Percentiles rank a stretch among this genome's conserved stretches.
These are phyloP conservation scores for Fusarium nurragi DNA, from an alignment of 2,329 filamentous ascomycete species.

Conservation along the genomic window DNA sequence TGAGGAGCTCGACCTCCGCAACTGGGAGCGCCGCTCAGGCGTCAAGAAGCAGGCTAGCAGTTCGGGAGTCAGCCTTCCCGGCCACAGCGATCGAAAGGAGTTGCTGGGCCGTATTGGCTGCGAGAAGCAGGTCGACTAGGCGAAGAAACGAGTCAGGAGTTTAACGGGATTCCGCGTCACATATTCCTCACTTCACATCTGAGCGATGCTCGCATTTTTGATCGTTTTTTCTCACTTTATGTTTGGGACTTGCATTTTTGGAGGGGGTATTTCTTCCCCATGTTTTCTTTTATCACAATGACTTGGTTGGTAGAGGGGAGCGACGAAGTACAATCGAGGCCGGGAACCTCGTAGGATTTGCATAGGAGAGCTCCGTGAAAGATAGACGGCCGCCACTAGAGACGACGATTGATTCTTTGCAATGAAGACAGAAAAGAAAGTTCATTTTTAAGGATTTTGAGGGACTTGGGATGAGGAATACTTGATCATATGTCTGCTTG, in stretches of 20 bases:
- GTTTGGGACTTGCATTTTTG: constrained; percentile 26
- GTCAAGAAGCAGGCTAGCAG: constrained; percentile 64
- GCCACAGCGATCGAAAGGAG: constrained; percentile 81
- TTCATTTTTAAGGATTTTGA: constrained; percentile 30
- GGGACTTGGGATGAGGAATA: constrained; percentile 22
- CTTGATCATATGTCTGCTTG: constrained; percentile 21
- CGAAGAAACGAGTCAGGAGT: constrained; percentile 28
- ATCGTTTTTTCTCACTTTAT: constrained; percentile 11
- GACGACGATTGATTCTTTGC: constrained; percentile 37
- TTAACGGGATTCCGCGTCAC: constrained; percentile 28
- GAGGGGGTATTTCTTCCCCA: neutral
- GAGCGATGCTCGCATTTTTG: constrained; percentile 23
- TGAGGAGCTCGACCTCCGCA: constrained; percentile 73
- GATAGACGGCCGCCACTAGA: constrained; percentile 36
- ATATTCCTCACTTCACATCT: constrained; percentile 24
- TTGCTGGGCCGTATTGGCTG: constrained; percentile 84
- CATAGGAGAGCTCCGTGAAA: constrained; percentile 17
- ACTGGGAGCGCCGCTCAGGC: constrained; percentile 67
- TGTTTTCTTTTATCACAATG: constrained; percentile 15
- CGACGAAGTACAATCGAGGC: constrained; percentile 15
- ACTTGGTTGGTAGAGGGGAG: constrained; percentile 15
- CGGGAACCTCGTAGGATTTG: constrained; percentile 29
- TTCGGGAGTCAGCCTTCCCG: constrained; percentile 71
- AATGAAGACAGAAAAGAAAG: constrained; percentile 40
- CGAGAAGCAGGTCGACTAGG: constrained; percentile 73